These are phyloP conservation scores for Pigoraptor vietnamica DNA, from an alignment of 78 protist species.

Conservation along the genomic window DNA sequence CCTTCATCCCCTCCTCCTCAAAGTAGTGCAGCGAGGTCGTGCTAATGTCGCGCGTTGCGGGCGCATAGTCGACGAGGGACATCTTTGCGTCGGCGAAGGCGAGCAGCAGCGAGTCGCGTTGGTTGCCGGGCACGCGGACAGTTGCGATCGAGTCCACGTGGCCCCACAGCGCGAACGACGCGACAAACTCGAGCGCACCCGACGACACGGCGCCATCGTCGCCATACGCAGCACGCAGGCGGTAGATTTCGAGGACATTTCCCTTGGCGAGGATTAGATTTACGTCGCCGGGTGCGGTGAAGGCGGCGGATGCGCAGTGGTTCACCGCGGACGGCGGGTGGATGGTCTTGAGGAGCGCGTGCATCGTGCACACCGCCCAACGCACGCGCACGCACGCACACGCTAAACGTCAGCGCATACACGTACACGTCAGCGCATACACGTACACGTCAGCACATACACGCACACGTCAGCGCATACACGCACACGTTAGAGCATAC, in stretches of 20 bases:
- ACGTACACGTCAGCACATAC: too few species aligned
- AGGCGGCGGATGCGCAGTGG: neutral
- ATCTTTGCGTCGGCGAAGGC: neutral
- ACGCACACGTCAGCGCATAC: too few species aligned
- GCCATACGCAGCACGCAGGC: neutral
- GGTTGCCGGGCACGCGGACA: neutral
- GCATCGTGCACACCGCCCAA: too few species aligned
- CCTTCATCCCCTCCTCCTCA: neutral
- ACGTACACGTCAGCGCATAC: too few species aligned
- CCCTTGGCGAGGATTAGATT: neutral
- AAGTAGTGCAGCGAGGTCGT: neutral
- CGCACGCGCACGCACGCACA: too few species aligned
- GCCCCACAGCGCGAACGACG: neutral
- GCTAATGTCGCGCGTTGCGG: neutral
- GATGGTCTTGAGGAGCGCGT: neutral
- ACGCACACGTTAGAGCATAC: too few species aligned
- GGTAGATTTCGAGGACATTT: neutral
- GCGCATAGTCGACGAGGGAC: neutral
- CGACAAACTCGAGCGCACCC: neutral
- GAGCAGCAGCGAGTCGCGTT: neutral
- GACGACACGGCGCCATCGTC: neutral
- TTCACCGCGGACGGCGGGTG: slow-evolving; percentile 6
- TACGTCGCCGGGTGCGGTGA: neutral
- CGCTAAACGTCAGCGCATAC: too few species aligned
- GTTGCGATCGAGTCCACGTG: neutral